Percentiles rank a stretch among this genome's conserved stretches.
Evolutionary conservation across 208 protist species (phyloP).

Genomic region (Crithidia brevicula): DNA sequence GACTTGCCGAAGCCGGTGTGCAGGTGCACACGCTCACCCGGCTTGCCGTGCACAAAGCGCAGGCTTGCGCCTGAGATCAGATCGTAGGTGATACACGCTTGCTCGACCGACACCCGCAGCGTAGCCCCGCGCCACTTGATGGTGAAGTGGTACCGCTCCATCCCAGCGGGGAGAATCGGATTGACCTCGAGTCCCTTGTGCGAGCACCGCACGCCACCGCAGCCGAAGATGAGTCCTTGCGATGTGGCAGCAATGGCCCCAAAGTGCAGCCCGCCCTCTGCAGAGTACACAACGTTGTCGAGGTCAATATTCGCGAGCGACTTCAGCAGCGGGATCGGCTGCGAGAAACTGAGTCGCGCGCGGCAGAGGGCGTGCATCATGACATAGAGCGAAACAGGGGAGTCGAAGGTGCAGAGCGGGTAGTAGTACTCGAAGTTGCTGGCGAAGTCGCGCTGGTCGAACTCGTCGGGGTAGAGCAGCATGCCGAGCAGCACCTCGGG

Average conservation of each 20-base stretch:
- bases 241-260: conserved; percentile 71
- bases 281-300: conserved; percentile 87
- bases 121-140: conserved; percentile 79
- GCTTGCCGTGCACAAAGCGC: conserved; percentile 80
- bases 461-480: conserved; percentile 78
- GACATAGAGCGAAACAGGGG: conserved; percentile 78
- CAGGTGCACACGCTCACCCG: conserved; percentile 80
- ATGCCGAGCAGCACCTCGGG: conserved; percentile 90
- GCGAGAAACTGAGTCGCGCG: conserved; percentile 59
- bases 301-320: conserved; percentile 82
- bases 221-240: conserved; percentile 70
- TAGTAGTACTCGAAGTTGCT: conserved; percentile 83
- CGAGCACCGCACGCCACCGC: conserved; percentile 69
- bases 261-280: conserved; percentile 89
- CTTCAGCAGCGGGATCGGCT: conserved; percentile 77
- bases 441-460: conserved; percentile 76
- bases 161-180: conserved; percentile 77
- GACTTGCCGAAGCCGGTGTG: conserved; percentile 68
- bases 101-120: conserved; percentile 67
- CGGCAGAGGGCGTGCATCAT: conserved; percentile 74
- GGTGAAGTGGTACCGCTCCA: conserved; percentile 71
- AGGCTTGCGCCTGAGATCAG: conserved; percentile 77
- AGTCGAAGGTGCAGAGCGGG: conserved; percentile 87
- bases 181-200: conserved; percentile 60
- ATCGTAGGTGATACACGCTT: conserved; percentile 74